These are phyloP conservation scores for Tirmania nivea DNA, from an alignment of 495 filamentous ascomycete genomes.

Conservation along the genomic window DNA sequence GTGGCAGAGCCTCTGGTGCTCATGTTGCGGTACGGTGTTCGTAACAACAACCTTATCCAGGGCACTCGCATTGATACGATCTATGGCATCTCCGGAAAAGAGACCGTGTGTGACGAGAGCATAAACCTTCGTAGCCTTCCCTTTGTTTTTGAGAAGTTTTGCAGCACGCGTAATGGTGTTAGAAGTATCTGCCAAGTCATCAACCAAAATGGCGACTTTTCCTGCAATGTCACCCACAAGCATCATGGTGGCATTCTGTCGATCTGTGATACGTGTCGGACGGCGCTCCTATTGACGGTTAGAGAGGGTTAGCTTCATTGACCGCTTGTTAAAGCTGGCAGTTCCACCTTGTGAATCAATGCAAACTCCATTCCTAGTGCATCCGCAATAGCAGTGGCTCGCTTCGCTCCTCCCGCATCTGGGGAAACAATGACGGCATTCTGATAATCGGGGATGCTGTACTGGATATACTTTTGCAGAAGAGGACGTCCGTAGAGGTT, in stretches of 20 bases:
- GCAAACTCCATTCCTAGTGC: conserved; percentile 81
- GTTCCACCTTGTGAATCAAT: conserved; percentile 81
- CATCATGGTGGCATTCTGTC: conserved; percentile 97
- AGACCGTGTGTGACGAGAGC: conserved; percentile 88
- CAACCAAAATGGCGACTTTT: conserved; percentile 69
- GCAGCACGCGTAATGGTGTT: conserved; percentile 94
- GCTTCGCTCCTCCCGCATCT: conserved; percentile 88
- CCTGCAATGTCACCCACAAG: conserved; percentile 72
- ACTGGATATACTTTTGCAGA: conserved; percentile 73
- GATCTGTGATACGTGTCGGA: conserved; percentile 77
- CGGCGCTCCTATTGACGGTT: conserved; percentile 55
- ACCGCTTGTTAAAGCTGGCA: conserved; percentile 10
- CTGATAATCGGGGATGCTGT: conserved; percentile 66
- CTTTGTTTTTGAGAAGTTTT: conserved; percentile 74
- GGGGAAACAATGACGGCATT: conserved; percentile 85
- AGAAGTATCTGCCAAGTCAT: conserved; percentile 85
- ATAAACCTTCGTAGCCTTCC: conserved; percentile 70
- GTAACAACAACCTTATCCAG: conserved; percentile 85
- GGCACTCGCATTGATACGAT: conserved; percentile 72
- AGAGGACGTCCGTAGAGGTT: conserved; percentile 81
- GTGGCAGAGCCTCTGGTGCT: conserved; percentile 47
- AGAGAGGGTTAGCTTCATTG: conserved; percentile 1
- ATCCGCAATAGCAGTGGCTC: conserved; percentile 92
- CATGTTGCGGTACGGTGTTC: conserved; percentile 79
- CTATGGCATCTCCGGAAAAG: conserved; percentile 80